Percentiles rank a stretch among this genome's conserved stretches.
These are phyloP conservation scores for Penicillium capsulatum DNA, from an alignment of 2,329 filamentous ascomycete genomes.

Conservation along the genomic window DNA sequence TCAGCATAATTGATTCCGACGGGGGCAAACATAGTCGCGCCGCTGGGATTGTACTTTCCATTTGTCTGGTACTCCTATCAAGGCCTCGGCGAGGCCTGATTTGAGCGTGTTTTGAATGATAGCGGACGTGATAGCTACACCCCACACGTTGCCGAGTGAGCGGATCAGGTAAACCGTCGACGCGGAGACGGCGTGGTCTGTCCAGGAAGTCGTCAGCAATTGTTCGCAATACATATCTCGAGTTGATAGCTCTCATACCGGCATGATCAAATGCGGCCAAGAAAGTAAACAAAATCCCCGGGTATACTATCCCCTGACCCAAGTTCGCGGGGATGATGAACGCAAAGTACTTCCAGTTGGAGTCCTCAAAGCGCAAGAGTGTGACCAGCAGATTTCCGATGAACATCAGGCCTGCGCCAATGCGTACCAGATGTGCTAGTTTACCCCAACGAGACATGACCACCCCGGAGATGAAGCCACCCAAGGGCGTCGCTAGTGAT, in stretches of 20 bases:
- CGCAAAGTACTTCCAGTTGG: conserved; percentile 44
- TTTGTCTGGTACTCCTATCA: conserved; percentile 56
- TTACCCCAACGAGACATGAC: conserved; percentile 49
- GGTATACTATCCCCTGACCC: conserved; percentile 47
- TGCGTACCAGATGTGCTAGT: conserved; percentile 39
- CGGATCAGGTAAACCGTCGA: conserved; percentile 62
- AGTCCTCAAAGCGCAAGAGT: conserved; percentile 41
- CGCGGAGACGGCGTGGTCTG: conserved; percentile 60
- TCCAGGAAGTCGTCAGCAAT: neutral
- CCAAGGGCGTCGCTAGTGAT: conserved; percentile 44
- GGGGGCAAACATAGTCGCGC: neutral
- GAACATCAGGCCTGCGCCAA: conserved; percentile 43
- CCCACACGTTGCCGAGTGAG: conserved; percentile 61
- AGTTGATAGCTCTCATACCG: conserved; percentile 38
- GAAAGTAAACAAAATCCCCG: conserved; percentile 55
- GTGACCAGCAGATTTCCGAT: conserved; percentile 43
- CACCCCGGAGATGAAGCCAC: conserved; percentile 43
- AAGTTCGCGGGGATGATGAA: conserved; percentile 47
- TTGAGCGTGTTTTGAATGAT: conserved; percentile 61
- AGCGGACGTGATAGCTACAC: conserved; percentile 59
- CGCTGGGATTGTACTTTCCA: conserved; percentile 48
- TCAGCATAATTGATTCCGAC: conserved; percentile 16
- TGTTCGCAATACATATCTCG: neutral
- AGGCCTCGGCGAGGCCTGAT: conserved; percentile 50
- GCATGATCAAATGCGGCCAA: conserved; percentile 60